Percentiles rank a stretch among this genome's conserved stretches.
Evolutionary conservation across 768 basidiomycete genomes (phyloP).

Genomic region (Podaxis sp.): DNA sequence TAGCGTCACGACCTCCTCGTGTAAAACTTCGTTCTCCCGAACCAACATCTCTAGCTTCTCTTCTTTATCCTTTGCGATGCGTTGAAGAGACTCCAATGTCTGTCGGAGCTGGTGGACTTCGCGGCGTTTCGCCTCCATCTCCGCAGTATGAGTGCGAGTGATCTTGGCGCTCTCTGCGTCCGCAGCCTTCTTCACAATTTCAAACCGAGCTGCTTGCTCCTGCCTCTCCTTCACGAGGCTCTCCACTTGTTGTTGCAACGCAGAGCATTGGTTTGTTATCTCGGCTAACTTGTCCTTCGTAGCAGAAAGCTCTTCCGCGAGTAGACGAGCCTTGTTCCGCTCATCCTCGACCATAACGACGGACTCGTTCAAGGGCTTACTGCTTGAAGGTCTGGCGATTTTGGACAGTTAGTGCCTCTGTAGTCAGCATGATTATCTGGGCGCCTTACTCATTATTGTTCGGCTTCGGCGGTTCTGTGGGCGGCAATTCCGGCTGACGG

Average conservation of each 20-base stretch:
- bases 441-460: neutral
- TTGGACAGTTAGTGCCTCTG: neutral
- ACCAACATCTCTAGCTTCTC: slow-evolving; percentile 3
- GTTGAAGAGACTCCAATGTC: neutral
- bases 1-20: neutral
- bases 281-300: neutral
- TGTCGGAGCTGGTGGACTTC: neutral
- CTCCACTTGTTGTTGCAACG: neutral
- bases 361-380: neutral
- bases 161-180: neutral
- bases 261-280: neutral
- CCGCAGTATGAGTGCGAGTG: neutral
- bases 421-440: neutral
- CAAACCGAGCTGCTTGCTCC: neutral
- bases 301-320: slow-evolving; percentile 2
- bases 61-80: neutral
- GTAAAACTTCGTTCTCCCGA: slow-evolving; percentile 7
- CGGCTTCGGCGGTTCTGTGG: neutral
- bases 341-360: slow-evolving; percentile 7
- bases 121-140: neutral
- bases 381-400: neutral
- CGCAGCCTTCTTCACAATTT: neutral
- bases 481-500: neutral
- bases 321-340: neutral
- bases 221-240: neutral